Evolutionary conservation across 2,329 filamentous ascomycete genomes (phyloP), one percentile per base, ranked within the genome.

Genomic region (Sclerotinia sclerotiorum): DNA sequence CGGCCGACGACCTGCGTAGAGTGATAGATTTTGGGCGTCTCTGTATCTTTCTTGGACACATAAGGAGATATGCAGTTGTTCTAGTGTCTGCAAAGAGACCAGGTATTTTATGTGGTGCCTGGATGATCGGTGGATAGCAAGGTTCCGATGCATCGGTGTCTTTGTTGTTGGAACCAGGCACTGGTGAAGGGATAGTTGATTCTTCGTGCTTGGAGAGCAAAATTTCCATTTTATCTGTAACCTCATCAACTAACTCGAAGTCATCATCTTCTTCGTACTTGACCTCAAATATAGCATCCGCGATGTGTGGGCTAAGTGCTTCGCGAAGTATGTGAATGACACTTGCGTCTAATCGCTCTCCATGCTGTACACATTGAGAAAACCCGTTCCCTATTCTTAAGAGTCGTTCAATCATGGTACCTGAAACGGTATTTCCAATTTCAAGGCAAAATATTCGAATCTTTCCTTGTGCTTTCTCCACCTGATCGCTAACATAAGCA

Each of bases 251-350:
- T 2, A 90, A 76, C 74, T 90, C 88, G 69, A 87, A 90, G 24
- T 87, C 87, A 15, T 87, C 84, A 19, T 79, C 77, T 15, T 78
- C 76, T 1, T 79, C 75, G 72, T 90, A 91, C 66, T 87, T 85
- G 70, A 92, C 78, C 73, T 90, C 86, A 1, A 92, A 79, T 0
- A 80, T 82, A 73, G 88, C 90, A 74, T 91, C 84, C n/a, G 79
- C 83, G 52, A 91, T 81, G 70, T 92, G 89, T 0, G 89, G 88
- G 2, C 85, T 87, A 27, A 93, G 78, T 0, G 89, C 87, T 0
- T 85, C 90, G 74, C 90, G 91, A 69, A 93, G 80, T 90, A 93
- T 93, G 3, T 90, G 84, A 2, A 93, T 83, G 0, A 92, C 83
- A 75, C 90, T 90, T 72, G 80, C 84, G 73, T 90, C 87, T 78